Evolutionary conservation across 345 rosid species (phyloP).

Genomic region (Mangifera indica): DNA sequence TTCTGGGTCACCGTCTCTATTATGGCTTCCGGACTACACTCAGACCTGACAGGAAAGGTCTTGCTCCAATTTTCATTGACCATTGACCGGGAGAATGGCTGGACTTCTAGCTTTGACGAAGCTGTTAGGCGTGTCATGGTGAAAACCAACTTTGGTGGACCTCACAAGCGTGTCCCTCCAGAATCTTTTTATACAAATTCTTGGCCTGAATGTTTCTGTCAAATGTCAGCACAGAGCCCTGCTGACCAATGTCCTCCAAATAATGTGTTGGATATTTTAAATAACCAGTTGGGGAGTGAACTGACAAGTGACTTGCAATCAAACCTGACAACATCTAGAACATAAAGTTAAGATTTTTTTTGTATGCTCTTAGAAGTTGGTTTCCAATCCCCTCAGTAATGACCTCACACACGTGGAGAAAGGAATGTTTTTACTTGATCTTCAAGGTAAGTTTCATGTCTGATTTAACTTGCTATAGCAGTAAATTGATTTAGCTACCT

Average conservation of each 20-base stretch:
- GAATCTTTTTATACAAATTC: conserved; percentile 98
- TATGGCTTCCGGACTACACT: conserved; percentile 95
- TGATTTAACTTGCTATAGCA: neutral
- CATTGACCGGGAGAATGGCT: conserved; percentile 70
- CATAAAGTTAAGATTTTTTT: conserved; percentile 43
- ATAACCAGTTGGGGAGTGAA: conserved; percentile 53
- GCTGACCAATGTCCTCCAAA: conserved; percentile 91
- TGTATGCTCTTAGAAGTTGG: neutral
- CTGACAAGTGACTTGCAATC: conserved; percentile 31
- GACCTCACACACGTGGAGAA: conserved; percentile 10
- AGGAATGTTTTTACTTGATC: conserved; percentile 13
- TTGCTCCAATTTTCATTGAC: conserved; percentile 87
- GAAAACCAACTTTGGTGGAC: conserved; percentile 89
- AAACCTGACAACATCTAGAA: conserved; percentile 44
- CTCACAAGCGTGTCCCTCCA: conserved; percentile 79
- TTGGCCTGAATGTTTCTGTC: conserved; percentile 99
- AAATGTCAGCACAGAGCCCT: conserved; percentile 54
- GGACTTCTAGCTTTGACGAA: conserved; percentile 64
- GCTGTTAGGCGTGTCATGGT: conserved; percentile 80
- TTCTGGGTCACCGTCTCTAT: conserved; percentile 93
- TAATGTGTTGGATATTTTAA: conserved; percentile 66
- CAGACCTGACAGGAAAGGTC: conserved; percentile 89
- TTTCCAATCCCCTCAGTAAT: neutral
- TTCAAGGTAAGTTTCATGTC: conserved; percentile 30
- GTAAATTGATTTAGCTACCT: neutral